Evolutionary conservation across 1,284 basidiomycete genomes (phyloP).

Genomic region (Ustilago curta): DNA sequence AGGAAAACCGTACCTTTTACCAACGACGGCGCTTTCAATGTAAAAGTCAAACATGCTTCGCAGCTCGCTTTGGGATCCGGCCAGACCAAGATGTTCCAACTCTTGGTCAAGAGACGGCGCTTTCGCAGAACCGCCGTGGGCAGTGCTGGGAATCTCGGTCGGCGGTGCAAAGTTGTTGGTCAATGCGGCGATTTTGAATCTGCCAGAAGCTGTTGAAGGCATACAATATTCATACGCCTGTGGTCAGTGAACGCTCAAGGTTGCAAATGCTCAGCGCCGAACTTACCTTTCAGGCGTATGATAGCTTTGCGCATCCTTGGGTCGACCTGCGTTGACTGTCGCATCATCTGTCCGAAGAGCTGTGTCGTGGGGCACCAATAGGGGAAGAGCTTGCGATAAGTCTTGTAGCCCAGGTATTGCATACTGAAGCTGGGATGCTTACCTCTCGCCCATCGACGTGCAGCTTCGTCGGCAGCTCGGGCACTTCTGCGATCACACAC

Average conservation of each 20-base stretch:
- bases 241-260: not conserved
- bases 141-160: conserved; percentile 31
- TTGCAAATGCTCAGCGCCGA: not conserved
- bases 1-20: conserved; percentile 60
- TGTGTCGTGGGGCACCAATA: conserved; percentile 12
- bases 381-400: not conserved
- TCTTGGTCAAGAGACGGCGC: conserved; percentile 55
- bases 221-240: not conserved
- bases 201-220: conserved; percentile 53
- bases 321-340: conserved; percentile 56
- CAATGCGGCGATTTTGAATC: conserved; percentile 67
- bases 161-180: conserved; percentile 69
- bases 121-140: conserved; percentile 10
- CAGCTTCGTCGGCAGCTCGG: conserved; percentile 38
- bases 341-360: conserved; percentile 70
- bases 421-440: not conserved
- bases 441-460: conserved; percentile 49
- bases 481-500: conserved; percentile 44
- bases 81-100: conserved; percentile 57
- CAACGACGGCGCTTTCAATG: conserved; percentile 68
- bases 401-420: not conserved
- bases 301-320: conserved; percentile 63
- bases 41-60: conserved; percentile 67
- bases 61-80: conserved; percentile 38
- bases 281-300: conserved; percentile 41